Evolutionary conservation across 257 asterid species (phyloP), one percentile per base, ranked within the genome.

Genomic region (Osmanthus fragrans): DNA sequence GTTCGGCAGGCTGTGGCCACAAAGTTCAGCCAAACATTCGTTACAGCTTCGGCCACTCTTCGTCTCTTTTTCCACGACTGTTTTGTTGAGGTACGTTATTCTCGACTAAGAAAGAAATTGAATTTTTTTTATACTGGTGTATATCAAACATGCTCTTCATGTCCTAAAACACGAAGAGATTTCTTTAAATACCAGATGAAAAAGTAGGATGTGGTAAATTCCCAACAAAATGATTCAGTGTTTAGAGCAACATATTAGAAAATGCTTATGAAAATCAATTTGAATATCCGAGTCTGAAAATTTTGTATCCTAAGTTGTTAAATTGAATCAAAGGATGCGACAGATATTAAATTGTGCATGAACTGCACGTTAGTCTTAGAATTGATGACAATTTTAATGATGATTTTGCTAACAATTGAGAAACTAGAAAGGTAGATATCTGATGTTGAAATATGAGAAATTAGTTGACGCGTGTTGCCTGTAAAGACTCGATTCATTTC

Each of bases 61-160:
- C 95, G 96, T 29, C 86, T 92, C 74, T 88, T 87, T 68, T 89
- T 92, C 88, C 97, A 92, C 8, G 95, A 92, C 76, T 92, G 97
- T 73, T 85, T 89, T 63, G 95, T 92, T 21, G 88, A 87, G 90
- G 97, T 88, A 42, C 12, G 13, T 6, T 33, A 21, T 29, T 42
- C 49, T 47, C n/a, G 56, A 47, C n/a, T 13, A 47, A 47, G 19
- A 37, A 37, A 37, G 56, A 47, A 11, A 13, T 2, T 9, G 0
- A 0, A 2, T 4, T 1, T 37, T 37, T 37, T 37, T 47, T 47
- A 12, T 13, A 45, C 54, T 45, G 12, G 18, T 45, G 54, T 45
- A 12, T 45, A 15, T 15, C 54, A 47, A 13, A 47, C n/a, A 3
- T 47, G 56, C 19, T 3, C 56, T 13, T 47, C 56, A 47, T 47